Evolutionary conservation across 2,329 filamentous ascomycete genomes (phyloP).

Genomic region (Diaporthe sp.): DNA sequence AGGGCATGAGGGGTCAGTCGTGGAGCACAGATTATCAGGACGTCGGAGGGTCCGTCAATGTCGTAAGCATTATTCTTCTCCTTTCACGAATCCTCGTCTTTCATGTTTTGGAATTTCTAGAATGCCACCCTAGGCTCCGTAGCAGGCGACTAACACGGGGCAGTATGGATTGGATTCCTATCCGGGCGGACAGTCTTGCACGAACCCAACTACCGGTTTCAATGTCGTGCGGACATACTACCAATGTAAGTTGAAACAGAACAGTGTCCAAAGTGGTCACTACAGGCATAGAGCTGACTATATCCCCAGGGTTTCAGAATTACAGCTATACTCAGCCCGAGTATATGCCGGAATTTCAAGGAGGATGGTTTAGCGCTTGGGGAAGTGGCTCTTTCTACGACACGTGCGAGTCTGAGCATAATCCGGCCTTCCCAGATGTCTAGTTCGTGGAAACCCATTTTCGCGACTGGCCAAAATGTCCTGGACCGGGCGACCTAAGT

Average conservation of each 20-base stretch:
- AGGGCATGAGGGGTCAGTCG: conserved; percentile 57
- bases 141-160: no score
- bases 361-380: conserved; percentile 65
- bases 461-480: no score
- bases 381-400: conserved; percentile 61
- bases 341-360: conserved; percentile 64
- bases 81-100: no score
- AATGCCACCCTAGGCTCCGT: no score
- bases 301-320: conserved; percentile 55
- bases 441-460: conserved; percentile 43
- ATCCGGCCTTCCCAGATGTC: conserved; percentile 61
- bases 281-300: neutral
- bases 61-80: no score
- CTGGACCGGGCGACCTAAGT: neutral
- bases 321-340: conserved; percentile 64
- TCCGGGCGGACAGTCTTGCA: conserved; percentile 59
- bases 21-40: conserved; percentile 67
- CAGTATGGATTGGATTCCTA: conserved; percentile 60
- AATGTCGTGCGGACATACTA: conserved; percentile 63
- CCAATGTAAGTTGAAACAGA: conserved; percentile 49
- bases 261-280: no score
- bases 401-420: conserved; percentile 56
- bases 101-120: no score
- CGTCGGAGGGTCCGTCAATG: conserved; percentile 64
- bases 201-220: conserved; percentile 59